These are phyloP conservation scores for Henckelia pumila DNA, from an alignment of 257 asterid genomes.

Conservation along the genomic window DNA sequence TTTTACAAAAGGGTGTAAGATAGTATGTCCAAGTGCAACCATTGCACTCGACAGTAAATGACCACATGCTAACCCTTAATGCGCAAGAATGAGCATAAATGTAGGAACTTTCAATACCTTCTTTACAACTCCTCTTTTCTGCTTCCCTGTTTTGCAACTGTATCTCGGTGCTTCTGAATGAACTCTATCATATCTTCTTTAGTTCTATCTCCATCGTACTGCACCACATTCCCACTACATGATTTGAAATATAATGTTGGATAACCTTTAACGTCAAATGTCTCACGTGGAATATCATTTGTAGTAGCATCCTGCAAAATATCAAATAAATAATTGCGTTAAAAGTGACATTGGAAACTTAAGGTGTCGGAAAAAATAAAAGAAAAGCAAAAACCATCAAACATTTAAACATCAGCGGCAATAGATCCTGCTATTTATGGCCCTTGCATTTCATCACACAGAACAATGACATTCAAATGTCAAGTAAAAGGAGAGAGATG, in stretches of 20 bases:
- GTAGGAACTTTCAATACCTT: constrained; percentile 23
- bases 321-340: constrained; percentile 15
- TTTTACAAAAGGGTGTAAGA: not conserved
- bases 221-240: constrained; percentile 55
- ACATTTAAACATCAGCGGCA: not conserved
- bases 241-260: constrained; percentile 80
- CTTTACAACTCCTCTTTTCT: constrained; percentile 66
- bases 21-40: not conserved
- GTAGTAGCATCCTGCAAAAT: constrained; percentile 76
- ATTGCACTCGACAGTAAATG: not conserved
- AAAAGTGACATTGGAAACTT: not conserved
- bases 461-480: not conserved
- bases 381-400: not conserved
- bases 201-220: constrained; percentile 63
- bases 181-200: constrained; percentile 66
- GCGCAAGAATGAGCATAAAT: not conserved
- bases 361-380: not conserved
- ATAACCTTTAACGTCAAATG: constrained; percentile 72
- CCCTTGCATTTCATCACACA: not conserved
- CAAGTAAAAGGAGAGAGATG: not conserved
- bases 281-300: constrained; percentile 57
- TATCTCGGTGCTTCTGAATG: constrained; percentile 62
- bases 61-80: not conserved
- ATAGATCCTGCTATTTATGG: not conserved
- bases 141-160: constrained; percentile 36